Conservation (phyloP, 805 yeast species). For the Metschnikowia bowlesiae region DNA sequence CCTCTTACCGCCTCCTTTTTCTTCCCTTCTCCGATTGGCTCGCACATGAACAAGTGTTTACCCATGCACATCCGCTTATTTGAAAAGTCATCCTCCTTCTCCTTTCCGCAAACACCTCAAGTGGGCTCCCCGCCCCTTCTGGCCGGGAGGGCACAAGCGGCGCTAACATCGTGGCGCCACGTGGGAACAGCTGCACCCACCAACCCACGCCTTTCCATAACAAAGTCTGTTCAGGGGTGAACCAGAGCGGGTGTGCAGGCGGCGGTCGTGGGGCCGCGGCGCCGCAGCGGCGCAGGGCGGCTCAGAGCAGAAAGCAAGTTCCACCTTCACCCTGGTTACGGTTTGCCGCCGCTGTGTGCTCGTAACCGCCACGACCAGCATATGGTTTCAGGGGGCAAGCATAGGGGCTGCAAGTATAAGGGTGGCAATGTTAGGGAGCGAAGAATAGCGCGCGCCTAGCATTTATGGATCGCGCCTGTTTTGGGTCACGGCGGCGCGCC, state of each 20-base stretch:
- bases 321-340: not conserved
- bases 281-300: not conserved
- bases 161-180: not conserved
- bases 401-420: too few relatives aligned
- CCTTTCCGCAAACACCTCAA: not conserved
- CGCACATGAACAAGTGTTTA: not conserved
- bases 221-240: too few relatives aligned
- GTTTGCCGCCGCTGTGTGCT: not conserved
- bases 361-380: not conserved
- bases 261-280: too few relatives aligned
- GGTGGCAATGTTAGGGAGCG: not conserved
- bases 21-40: not conserved
- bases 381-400: not conserved
- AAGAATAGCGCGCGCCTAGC: constrained; percentile 1
- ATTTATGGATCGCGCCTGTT: not conserved
- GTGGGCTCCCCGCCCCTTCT: too few relatives aligned
- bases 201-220: not conserved
- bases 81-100: not conserved
- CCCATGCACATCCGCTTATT: constrained; percentile 1
- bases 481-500: not conserved
- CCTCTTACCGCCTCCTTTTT: not conserved
- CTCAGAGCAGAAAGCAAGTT: not conserved
- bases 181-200: not conserved
- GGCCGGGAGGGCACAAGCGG: not conserved
- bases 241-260: too few relatives aligned